A percentile compares a stretch with the other conserved stretches of the same genome.
Evolutionary conservation across 2,329 filamentous ascomycete species (phyloP).

Genomic region (Cercospora zeina): DNA sequence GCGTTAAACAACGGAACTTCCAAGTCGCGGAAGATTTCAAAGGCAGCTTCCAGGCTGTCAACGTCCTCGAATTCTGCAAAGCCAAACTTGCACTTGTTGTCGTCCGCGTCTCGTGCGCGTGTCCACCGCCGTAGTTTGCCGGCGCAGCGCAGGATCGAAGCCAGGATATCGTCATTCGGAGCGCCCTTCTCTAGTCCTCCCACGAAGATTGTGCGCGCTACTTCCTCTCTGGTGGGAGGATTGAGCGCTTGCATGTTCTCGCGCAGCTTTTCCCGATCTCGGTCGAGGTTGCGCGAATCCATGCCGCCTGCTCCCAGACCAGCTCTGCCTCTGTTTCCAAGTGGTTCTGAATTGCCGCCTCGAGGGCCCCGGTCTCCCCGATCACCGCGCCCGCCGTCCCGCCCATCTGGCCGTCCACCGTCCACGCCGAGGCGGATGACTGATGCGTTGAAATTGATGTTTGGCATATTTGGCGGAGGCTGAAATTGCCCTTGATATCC

Average conservation of each 20-base stretch:
- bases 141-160: slow-evolving; percentile 73
- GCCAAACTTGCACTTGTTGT: slow-evolving; percentile 83
- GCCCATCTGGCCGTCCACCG: slow-evolving; percentile 59
- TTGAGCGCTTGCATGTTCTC: slow-evolving; percentile 54
- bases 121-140: slow-evolving; percentile 82
- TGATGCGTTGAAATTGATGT: slow-evolving; percentile 97
- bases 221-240: slow-evolving; percentile 85
- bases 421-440: slow-evolving; percentile 90
- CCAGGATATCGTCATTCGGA: slow-evolving; percentile 74
- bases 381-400: slow-evolving; percentile 49
- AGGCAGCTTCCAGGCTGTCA: slow-evolving; percentile 80
- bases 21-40: slow-evolving; percentile 79
- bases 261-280: slow-evolving; percentile 36
- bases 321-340: slow-evolving; percentile 48
- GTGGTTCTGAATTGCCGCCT: slow-evolving; percentile 43
- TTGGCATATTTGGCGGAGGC: slow-evolving; percentile 85
- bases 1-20: slow-evolving; percentile 70
- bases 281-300: slow-evolving; percentile 60
- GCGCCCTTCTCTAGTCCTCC: slow-evolving; percentile 79
- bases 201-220: slow-evolving; percentile 86
- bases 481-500: slow-evolving; percentile 82
- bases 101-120: slow-evolving; percentile 71
- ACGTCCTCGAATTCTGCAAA: slow-evolving; percentile 95
- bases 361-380: slow-evolving; percentile 28
- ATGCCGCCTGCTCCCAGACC: slow-evolving; percentile 53